Evolutionary conservation across 2,329 filamentous ascomycete species (phyloP).

Genomic region (Sporothrix brunneoviolacea): DNA sequence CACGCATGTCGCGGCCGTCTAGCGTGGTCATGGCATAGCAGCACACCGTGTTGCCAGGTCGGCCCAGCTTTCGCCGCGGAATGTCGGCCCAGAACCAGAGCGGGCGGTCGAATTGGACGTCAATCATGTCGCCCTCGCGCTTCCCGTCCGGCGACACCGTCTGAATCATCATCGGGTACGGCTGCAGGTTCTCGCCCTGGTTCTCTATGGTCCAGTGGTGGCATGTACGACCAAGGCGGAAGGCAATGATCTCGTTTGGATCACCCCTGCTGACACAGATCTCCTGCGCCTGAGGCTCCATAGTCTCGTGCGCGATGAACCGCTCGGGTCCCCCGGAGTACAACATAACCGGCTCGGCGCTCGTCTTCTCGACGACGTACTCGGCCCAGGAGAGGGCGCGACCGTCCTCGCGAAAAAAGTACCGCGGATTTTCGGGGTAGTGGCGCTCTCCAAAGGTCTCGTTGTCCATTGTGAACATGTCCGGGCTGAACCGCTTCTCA

Average conservation of each 20-base stretch:
- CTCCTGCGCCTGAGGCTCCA: constrained; percentile 50
- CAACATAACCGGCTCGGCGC: constrained; percentile 41
- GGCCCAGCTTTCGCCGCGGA: constrained; percentile 55
- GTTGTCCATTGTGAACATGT: constrained; percentile 57
- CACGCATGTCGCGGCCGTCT: constrained; percentile 40
- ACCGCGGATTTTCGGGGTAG: constrained; percentile 60
- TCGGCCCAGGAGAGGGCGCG: constrained; percentile 68
- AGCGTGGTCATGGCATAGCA: constrained; percentile 52
- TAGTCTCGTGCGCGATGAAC: constrained; percentile 48
- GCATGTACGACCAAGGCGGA: constrained; percentile 74
- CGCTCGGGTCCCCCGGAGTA: constrained; percentile 41
- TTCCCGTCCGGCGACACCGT: constrained; percentile 61
- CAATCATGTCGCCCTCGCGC: constrained; percentile 51
- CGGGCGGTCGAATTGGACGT: constrained; percentile 63
- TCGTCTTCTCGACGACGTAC: constrained; percentile 60
- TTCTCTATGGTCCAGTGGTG: constrained; percentile 73
- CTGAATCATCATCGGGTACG: constrained; percentile 63
- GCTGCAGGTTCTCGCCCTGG: constrained; percentile 59
- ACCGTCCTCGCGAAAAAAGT: constrained; percentile 73
- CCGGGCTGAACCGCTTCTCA: constrained; percentile 59
- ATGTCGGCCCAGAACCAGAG: constrained; percentile 80
- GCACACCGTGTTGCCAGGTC: constrained; percentile 60
- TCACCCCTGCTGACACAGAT: constrained; percentile 43
- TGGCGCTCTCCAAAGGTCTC: constrained; percentile 76
- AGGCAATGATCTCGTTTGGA: constrained; percentile 55